Base-by-base conservation (phyloP, 768 basidiomycete genomes). In the Coprinopsis strossmayeri region DNA sequence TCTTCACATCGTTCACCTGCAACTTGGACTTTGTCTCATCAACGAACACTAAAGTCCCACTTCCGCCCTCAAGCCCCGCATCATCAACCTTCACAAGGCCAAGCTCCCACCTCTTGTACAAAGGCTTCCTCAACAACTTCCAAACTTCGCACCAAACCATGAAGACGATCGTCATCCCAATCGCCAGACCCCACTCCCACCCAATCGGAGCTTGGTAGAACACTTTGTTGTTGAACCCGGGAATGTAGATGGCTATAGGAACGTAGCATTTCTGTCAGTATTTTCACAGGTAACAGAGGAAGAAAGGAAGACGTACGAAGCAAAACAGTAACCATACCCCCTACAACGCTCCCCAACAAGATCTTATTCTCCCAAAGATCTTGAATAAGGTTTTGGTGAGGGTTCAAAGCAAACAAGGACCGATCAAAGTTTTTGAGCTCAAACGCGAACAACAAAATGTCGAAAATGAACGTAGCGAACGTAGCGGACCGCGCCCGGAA, bases 391-490 rank as follows among this genome's bases (percentile, higher is more conserved):
- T 57, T 42, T 30, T 49, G 56, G 11, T 66, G 64, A 32, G 68
- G 68, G 2, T 61, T 65, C 21, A 71, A 52, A 18, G 60, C 51
- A 50, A 71, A 69, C 24, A 70, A 5, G 3, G 68, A 70, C 13
- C 69, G 66, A 52, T 69, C 66, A 69, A 68, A 63, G 25, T 65
- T 68, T 48, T 71, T 70, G 13, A 70, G 51, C 41, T 67, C 67
- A 34, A 67, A 53, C 2, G 64, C 68, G 40, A 65, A 68, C 3
- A 69, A 50, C 15, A 68, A 55, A 39, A 69, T 68, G 24, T 65
- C 59, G 46, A 69, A 68, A 43, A 70, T 67, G 18, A 70, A 57
- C 1, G 68, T 64, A 2, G 68, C 69, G 50, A 71, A 71, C 1
- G 60, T 58, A 4, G 66, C 65, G 1, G 67, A 69, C 18, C 69